Base-by-base conservation (phyloP, 2,329 filamentous ascomycete species). In the Verticillium klebahnii region DNA sequence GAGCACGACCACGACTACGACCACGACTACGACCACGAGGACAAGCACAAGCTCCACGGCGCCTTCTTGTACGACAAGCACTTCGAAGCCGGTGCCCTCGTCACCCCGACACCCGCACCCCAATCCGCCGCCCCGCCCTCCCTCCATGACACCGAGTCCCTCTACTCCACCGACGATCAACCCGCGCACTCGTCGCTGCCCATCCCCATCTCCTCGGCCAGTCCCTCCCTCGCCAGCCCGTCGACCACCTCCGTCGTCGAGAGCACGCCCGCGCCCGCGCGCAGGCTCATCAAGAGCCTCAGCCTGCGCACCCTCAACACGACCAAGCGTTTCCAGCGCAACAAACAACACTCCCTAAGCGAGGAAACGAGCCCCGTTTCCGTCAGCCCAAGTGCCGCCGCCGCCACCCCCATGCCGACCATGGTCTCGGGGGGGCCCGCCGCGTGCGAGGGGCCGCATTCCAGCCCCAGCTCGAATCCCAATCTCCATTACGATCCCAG, bases 1-100 rank as follows among this genome's bases (percentile, higher is more conserved):
- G 74, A 77, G 57, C 5, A 29, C 34, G 34, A 36, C 9, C 74
- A 73, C 25, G 72, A 71, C n/a, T n/a, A 75, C 67, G 73, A 71
- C 60, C 75, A 79, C 63, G 74, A 77, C 57, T 4, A 29, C 34
- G 34, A 36, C 9, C 74, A 73, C 25, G 72, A 71, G 59, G 67
- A 70, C 59, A 71, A 67, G 56, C 63, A 66, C 32, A 65, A 64
- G 58, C 40, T 62, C 39, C 29, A 11, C 19, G 62, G 57, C 19
- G 12, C 12, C 19, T 23, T 23, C 45, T 52, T 56, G 54, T 56
- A 56, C 54, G 54, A 56, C 54, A 56, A 56, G 29, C 31, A 56
- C 32, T 56, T 34, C 19, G 45, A 52, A 14, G 45, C 45, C 8
- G 45, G 45, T 52, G 40, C 54, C 9, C 11, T 58, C 29, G 40